Evolutionary conservation across 352 stramenopile species (phyloP).

Genomic region (Phytophthora rubi): DNA sequence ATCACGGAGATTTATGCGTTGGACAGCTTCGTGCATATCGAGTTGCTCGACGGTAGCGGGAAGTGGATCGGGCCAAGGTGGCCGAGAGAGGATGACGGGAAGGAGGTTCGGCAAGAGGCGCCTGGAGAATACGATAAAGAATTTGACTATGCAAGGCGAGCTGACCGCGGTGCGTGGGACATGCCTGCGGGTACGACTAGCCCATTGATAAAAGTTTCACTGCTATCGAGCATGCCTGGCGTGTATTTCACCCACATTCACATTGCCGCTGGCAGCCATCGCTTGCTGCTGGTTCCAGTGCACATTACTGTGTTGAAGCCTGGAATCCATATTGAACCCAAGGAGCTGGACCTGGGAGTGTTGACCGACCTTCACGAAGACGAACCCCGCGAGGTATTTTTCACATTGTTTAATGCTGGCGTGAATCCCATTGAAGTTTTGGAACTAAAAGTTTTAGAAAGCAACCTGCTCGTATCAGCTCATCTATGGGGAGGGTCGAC

Average conservation of each 20-base stretch:
- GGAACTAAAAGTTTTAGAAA: constrained; percentile 39
- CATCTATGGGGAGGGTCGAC: constrained; percentile 36
- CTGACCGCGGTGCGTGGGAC: constrained; percentile 43
- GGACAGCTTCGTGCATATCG: constrained; percentile 45
- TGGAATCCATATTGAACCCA: constrained; percentile 47
- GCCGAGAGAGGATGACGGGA: constrained; percentile 22
- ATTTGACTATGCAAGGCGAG: constrained; percentile 25
- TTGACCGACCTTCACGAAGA: constrained; percentile 38
- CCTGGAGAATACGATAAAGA: constrained; percentile 31
- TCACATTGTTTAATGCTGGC: constrained; percentile 53
- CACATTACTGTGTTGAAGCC: constrained; percentile 44
- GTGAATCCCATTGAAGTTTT: constrained; percentile 46
- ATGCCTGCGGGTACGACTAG: constrained; percentile 41
- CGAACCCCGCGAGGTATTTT: constrained; percentile 30
- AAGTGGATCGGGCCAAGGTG: constrained; percentile 35
- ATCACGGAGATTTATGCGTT: constrained; percentile 57
- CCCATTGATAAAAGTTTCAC: constrained; percentile 43
- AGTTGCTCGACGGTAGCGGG: constrained; percentile 23
- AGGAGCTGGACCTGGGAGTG: constrained; percentile 43
- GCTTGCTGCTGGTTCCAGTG: constrained; percentile 44
- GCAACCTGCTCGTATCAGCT: constrained; percentile 39
- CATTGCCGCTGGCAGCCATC: constrained; percentile 22
- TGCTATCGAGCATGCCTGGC: constrained; percentile 32
- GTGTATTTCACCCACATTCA: constrained; percentile 51
- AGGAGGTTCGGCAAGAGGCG: constrained; percentile 13